Percentiles rank a stretch among this genome's conserved stretches.
Evolutionary conservation across 768 basidiomycete species (phyloP).

Genomic region (Lactifluus volemus): DNA sequence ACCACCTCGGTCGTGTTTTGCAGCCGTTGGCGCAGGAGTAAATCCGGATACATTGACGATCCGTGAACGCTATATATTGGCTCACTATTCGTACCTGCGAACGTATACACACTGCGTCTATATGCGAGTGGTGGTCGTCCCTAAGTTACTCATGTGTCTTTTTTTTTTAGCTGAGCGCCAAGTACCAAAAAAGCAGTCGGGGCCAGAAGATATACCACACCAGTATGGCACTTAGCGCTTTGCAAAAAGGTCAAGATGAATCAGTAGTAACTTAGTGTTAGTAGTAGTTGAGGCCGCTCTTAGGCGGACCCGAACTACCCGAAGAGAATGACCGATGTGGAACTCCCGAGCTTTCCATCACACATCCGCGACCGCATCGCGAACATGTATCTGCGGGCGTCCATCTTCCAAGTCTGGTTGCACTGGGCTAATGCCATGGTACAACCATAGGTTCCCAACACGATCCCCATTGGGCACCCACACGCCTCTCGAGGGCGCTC

Average conservation of each 20-base stretch:
- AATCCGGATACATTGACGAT: not conserved
- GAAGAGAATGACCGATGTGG: constrained; percentile 50
- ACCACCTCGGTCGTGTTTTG: not conserved
- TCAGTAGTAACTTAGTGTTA: too few relatives aligned
- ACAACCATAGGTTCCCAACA: constrained; percentile 46
- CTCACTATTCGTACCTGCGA: not conserved
- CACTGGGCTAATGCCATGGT: constrained; percentile 30
- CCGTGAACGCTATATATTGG: not conserved
- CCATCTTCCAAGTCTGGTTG: constrained; percentile 30
- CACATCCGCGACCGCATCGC: constrained; percentile 89
- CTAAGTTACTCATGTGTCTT: too few relatives aligned
- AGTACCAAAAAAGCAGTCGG: too few relatives aligned
- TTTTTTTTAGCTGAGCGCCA: too few relatives aligned
- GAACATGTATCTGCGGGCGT: constrained; percentile 59
- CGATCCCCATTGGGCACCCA: constrained; percentile 16
- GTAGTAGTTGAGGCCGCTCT: constrained; percentile 38
- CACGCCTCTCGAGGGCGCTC: constrained; percentile 21
- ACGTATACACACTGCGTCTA: not conserved
- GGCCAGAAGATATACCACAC: too few relatives aligned
- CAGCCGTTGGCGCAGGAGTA: not conserved
- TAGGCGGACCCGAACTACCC: constrained; percentile 30
- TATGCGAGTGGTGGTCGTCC: not conserved
- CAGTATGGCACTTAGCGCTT: too few relatives aligned
- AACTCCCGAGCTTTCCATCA: constrained; percentile 81
- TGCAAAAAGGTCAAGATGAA: too few relatives aligned